Base-by-base conservation (phyloP, 768 basidiomycete species). In the Podaxis mareebaensis region DNA sequence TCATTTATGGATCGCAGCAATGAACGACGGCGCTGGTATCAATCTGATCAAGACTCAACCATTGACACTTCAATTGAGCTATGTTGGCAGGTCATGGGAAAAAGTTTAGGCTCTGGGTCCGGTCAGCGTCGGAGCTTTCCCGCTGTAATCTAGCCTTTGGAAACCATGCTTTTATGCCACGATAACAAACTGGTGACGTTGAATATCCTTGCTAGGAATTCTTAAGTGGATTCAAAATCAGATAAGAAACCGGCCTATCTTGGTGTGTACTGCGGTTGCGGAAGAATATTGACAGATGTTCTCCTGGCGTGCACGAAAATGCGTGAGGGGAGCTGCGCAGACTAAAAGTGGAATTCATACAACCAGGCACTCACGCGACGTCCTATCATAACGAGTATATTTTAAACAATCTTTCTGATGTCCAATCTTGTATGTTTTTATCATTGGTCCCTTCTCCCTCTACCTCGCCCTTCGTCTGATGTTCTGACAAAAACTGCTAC, bases 401-500 rank as follows among this genome's bases (percentile, higher is more conserved):
- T 42, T 20, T 46, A 20, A 15, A 20, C 7, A 7, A 8, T 8
- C 17, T 46, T 15, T 20, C n/a, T 46, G 44, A 46, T 46, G n/a
- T 46, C 8, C 39, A 13, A 4, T 24, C n/a, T 39, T 20, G 24
- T 10, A 13, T 22, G 22, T 24, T 28, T 28, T 13, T 10, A 6
- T 24, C 24, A 51, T 13, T 24, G 8, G 24, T 13, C 20, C 4
- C 15, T 20, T 24, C 13, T 26, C 49, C 24, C 12, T 51, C 20
- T 22, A 24, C 24, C 20, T 24, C 26, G 10, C 10, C 15, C 33
- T 60, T 42, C 22, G 15, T 49, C 61, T 49, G 54, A 54, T 56
- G 42, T 49, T 44, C 53, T 56, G 53, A 62, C 44, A 15, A 39
- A 54, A 54, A 28, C 24, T 53, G 40, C 40, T 33, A 20, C 53